These are phyloP conservation scores for Suhomyces sp. DNA, from an alignment of 805 yeast genomes.

Conservation along the genomic window DNA sequence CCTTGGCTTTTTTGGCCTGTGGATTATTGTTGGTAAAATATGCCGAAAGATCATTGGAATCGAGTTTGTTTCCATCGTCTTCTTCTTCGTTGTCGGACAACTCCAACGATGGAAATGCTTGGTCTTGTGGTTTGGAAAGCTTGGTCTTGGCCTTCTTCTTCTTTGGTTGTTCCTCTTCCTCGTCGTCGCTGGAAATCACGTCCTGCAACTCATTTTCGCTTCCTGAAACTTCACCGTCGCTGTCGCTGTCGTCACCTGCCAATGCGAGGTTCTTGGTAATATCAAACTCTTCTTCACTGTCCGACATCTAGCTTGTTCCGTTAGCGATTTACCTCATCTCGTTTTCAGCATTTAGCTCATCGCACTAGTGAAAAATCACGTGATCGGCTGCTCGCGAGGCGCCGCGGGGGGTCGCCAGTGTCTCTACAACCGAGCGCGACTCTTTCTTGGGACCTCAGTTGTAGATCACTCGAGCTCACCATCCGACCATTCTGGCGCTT, in stretches of 20 bases:
- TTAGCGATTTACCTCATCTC: neutral
- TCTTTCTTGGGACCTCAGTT: no score
- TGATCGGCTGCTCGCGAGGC: neutral
- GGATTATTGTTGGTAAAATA: slow-evolving; percentile 43
- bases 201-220: slow-evolving; percentile 46
- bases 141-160: slow-evolving; percentile 23
- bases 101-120: slow-evolving; percentile 48
- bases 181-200: slow-evolving; percentile 48
- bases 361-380: slow-evolving; percentile 1
- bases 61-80: slow-evolving; percentile 24
- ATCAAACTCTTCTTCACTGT: slow-evolving; percentile 52
- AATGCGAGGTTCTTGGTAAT: slow-evolving; percentile 60
- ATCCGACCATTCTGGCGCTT: neutral
- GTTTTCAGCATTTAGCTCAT: neutral
- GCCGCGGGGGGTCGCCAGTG: neutral
- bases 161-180: slow-evolving; percentile 28
- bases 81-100: slow-evolving; percentile 41
- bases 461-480: neutral
- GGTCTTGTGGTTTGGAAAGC: slow-evolving; percentile 10
- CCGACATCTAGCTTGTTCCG: slow-evolving; percentile 23
- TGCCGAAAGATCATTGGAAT: slow-evolving; percentile 46
- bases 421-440: neutral
- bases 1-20: slow-evolving; percentile 57
- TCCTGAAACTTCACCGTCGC: slow-evolving; percentile 18
- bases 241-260: slow-evolving; percentile 36